A percentile compares a stretch with the other conserved stretches of the same genome.
Evolutionary conservation across 805 yeast species (phyloP).

Genomic region (Candida pseudofarinosa): DNA sequence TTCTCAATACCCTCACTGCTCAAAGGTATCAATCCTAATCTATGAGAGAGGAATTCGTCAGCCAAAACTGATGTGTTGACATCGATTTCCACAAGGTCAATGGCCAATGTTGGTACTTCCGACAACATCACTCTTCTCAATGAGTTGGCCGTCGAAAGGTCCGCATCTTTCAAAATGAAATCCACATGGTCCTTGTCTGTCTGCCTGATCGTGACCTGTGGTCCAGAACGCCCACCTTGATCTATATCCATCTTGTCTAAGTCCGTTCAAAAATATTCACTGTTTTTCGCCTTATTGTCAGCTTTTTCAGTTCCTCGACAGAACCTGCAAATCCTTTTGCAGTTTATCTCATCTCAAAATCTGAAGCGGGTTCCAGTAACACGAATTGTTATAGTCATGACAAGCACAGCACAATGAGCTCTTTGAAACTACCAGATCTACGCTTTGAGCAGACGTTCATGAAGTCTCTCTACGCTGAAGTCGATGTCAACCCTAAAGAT

Average conservation of each 20-base stretch:
- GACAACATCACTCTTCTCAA: constrained; percentile 88
- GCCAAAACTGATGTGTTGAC: constrained; percentile 92
- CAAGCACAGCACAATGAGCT: neutral
- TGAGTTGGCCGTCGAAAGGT: constrained; percentile 88
- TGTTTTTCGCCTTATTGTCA: constrained; percentile 1
- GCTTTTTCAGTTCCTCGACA: neutral
- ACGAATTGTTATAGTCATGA: too few relatives aligned
- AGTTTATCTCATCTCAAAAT: neutral
- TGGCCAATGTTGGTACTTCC: constrained; percentile 95
- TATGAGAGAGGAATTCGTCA: constrained; percentile 92
- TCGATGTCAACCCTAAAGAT: constrained; percentile 14
- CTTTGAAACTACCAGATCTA: constrained; percentile 50
- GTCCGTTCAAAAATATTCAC: neutral
- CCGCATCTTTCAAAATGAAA: constrained; percentile 82
- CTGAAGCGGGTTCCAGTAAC: too few relatives aligned
- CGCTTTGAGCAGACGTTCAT: constrained; percentile 63
- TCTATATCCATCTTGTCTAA: constrained; percentile 19
- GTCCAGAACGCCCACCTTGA: constrained; percentile 42
- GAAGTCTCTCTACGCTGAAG: constrained; percentile 26
- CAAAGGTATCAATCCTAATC: constrained; percentile 89
- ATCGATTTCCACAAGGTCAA: constrained; percentile 92
- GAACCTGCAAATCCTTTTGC: neutral
- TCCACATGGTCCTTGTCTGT: constrained; percentile 86
- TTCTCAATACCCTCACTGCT: constrained; percentile 80
- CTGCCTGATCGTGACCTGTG: constrained; percentile 84